Conservation (phyloP, 73 alveolate genomes). For the Diophrys appendiculata region DNA sequence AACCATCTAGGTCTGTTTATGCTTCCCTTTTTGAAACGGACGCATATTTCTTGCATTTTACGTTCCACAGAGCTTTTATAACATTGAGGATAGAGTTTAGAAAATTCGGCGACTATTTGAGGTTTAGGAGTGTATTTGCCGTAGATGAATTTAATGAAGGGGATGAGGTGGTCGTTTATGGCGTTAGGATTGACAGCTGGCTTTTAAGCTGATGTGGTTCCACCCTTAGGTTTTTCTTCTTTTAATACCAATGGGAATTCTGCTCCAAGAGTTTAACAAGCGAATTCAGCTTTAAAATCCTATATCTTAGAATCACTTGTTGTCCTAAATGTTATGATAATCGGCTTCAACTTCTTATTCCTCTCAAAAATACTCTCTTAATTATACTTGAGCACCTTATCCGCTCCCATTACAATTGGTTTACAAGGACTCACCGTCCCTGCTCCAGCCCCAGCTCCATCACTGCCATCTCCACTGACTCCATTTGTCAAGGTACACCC, state of each 20-base stretch:
- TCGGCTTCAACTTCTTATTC: neutral
- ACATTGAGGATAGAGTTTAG: slow-evolving; percentile 44
- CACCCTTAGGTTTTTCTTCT: neutral
- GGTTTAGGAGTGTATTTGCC: slow-evolving; percentile 49
- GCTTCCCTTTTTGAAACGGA: neutral
- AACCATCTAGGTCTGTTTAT: neutral
- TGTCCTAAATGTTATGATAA: neutral
- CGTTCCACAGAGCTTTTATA: slow-evolving; percentile 44
- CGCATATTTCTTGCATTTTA: slow-evolving; percentile 38
- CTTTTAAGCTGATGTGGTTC: slow-evolving; percentile 14
- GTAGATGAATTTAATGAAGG: slow-evolving; percentile 36
- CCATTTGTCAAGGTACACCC: neutral
- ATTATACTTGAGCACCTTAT: neutral
- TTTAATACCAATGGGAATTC: slow-evolving; percentile 4
- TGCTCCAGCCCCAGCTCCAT: neutral
- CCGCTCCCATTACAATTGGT: neutral
- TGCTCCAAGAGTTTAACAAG: neutral
- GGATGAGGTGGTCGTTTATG: slow-evolving; percentile 19
- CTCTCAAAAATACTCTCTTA: neutral
- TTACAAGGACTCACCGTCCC: neutral
- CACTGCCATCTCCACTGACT: neutral
- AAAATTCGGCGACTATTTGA: slow-evolving; percentile 44
- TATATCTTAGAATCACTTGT: neutral
- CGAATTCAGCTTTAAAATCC: neutral
- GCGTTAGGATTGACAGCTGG: slow-evolving; percentile 43